A percentile compares a stretch with the other conserved stretches of the same genome.
Conservation (phyloP, 164 flowering plant genomes). For the Aristolochia californica region DNA sequence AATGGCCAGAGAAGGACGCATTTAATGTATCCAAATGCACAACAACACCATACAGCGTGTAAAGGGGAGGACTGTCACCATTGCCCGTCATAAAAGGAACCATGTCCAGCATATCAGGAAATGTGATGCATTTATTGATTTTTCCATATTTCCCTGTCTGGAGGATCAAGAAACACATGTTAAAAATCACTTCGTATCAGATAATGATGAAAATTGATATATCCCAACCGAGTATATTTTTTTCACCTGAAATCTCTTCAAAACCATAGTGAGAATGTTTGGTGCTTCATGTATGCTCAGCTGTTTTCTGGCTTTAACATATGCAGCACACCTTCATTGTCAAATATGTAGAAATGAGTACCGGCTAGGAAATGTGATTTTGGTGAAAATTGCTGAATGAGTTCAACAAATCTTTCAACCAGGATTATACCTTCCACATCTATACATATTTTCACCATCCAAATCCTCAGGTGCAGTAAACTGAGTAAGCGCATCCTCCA, state of each 20-base stretch:
- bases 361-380: background rate
- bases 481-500: slow-evolving; percentile 80
- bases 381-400: background rate
- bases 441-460: slow-evolving; percentile 91
- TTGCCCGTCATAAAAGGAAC: slow-evolving; percentile 75
- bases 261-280: slow-evolving; percentile 73
- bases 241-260: slow-evolving; percentile 89
- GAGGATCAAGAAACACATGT: slow-evolving; percentile 6
- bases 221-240: background rate
- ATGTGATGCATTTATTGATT: slow-evolving; percentile 66
- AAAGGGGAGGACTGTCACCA: slow-evolving; percentile 65
- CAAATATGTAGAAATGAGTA: slow-evolving; percentile 4
- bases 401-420: background rate
- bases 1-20: slow-evolving; percentile 91
- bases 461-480: slow-evolving; percentile 73
- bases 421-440: slow-evolving; percentile 64
- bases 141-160: slow-evolving; percentile 90
- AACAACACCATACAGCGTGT: slow-evolving; percentile 77
- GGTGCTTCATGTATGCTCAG: slow-evolving; percentile 79
- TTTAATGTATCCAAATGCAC: slow-evolving; percentile 78
- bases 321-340: slow-evolving; percentile 52
- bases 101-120: slow-evolving; percentile 87
- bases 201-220: background rate
- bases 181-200: background rate
- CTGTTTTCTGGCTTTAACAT: slow-evolving; percentile 80